Base-by-base conservation (phyloP, 1,284 basidiomycete species). In the Ustilago trichophora region DNA sequence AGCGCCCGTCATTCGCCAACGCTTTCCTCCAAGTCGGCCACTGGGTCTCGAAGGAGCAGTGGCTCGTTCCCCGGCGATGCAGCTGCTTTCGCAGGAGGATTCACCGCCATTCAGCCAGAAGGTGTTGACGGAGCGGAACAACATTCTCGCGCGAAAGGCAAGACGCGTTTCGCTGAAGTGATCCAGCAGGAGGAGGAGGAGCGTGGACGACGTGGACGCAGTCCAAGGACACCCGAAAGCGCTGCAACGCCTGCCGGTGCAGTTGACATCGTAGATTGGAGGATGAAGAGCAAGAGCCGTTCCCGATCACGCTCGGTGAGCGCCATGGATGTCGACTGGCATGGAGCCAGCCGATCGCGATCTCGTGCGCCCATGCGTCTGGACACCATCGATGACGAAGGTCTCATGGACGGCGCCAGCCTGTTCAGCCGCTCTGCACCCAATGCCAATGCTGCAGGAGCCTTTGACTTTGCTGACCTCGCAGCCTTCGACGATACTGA, bases 251-350 rank as follows among this genome's bases (percentile, higher is more conserved):
- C 59, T 0, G 55, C 59, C 6, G 52, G 55, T 24, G 70, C 58
- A 11, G 74, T 75, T 12, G 73, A 77, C 13, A 56, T 68, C 25
- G 76, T 81, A 56, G 80, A 82, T 35, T 81, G 80, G 80, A 71
- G 79, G 29, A 73, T 72, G 34, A 78, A 75, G 52, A 81, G 74
- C 42, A 76, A 80, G 51, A 78, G 73, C 22, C 75, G 79, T 7
- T 82, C 72, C 80, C 85, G 53, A 16, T 80, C 84, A 86, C 73
- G 67, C n/a, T 75, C 63, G 47, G 79, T 83, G 16, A 85, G 84
- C 69, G 82, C 82, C 33, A 96, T 98, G 90, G 95, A 98, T 29
- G 95, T 98, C 89, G 95, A 98, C 80, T 97, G 94, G 93, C 87
- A 93, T 38, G 90, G 90, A 16, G 88, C 92, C 77, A 93, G 91